These are phyloP conservation scores for Mycena chlorophos DNA, from an alignment of 768 basidiomycete species.

Conservation along the genomic window DNA sequence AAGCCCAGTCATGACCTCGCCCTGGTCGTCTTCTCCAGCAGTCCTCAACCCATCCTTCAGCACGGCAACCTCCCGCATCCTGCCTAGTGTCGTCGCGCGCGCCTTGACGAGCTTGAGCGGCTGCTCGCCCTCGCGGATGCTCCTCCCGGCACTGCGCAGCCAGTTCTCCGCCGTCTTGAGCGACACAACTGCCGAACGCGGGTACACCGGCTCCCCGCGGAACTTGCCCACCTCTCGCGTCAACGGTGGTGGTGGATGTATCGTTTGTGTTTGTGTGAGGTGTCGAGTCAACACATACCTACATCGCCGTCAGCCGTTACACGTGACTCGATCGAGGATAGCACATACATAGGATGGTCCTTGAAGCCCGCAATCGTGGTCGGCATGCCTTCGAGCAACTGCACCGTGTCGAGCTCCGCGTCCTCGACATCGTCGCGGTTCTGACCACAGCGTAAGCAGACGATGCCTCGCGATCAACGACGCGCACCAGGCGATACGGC, in stretches of 20 bases:
- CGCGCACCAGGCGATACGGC: constrained; percentile 78
- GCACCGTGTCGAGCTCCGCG: constrained; percentile 75
- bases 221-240: constrained; percentile 86
- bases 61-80: constrained; percentile 64
- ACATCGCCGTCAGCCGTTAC: not conserved
- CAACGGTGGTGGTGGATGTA: constrained; percentile 64
- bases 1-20: constrained; percentile 80
- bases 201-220: constrained; percentile 89
- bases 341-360: constrained; percentile 82
- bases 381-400: constrained; percentile 91
- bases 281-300: constrained; percentile 87
- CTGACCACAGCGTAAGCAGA: constrained; percentile 41
- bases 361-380: constrained; percentile 90
- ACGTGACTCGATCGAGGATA: not conserved
- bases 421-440: constrained; percentile 93
- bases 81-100: constrained; percentile 77
- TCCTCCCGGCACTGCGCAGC: constrained; percentile 81
- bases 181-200: constrained; percentile 77
- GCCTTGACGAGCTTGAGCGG: constrained; percentile 90
- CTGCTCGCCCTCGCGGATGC: constrained; percentile 70
- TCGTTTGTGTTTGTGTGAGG: constrained; percentile 82
- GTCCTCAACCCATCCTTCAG: constrained; percentile 43
- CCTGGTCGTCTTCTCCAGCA: constrained; percentile 40
- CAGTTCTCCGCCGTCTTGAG: constrained; percentile 93
- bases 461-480: constrained; percentile 17